Evolutionary conservation across 441 rosid genomes (phyloP).

Genomic region (Kokia cookei): DNA sequence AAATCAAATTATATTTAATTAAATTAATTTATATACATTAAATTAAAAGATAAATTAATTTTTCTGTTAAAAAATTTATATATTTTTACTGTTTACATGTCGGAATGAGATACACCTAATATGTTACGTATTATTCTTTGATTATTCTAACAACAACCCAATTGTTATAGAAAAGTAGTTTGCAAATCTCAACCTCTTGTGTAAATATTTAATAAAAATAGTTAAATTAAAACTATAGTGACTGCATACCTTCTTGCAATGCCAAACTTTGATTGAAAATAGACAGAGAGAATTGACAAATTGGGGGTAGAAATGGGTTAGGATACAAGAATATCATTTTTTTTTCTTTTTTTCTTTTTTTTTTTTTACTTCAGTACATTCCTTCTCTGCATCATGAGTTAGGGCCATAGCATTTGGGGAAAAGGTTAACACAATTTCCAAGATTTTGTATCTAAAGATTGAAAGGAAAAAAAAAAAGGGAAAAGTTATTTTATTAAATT

Average conservation of each 20-base stretch:
- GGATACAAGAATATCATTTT: neutral
- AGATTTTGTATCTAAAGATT: neutral
- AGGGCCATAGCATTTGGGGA: neutral
- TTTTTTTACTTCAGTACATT: neutral
- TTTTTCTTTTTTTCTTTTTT: too few species aligned
- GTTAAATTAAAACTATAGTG: neutral
- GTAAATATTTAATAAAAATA: neutral
- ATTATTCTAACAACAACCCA: too few species aligned
- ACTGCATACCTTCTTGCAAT: neutral
- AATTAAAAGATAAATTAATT: rapidly evolving
- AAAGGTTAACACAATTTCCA: neutral
- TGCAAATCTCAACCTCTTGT: neutral
- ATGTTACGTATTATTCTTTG: rapidly evolving
- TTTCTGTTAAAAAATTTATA: too few species aligned
- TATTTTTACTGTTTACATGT: rapidly evolving
- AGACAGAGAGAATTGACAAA: neutral
- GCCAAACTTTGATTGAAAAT: neutral
- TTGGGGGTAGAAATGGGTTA: neutral
- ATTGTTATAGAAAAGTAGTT: neutral
- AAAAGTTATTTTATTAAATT: neutral
- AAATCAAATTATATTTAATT: too few species aligned
- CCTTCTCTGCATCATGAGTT: neutral
- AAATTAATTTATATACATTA: too few species aligned
- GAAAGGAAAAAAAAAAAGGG: neutral
- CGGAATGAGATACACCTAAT: rapidly evolving